Evolutionary conservation across 257 asterid species (phyloP), one percentile per base, ranked within the genome.

Genomic region (Leptodermis oblonga): DNA sequence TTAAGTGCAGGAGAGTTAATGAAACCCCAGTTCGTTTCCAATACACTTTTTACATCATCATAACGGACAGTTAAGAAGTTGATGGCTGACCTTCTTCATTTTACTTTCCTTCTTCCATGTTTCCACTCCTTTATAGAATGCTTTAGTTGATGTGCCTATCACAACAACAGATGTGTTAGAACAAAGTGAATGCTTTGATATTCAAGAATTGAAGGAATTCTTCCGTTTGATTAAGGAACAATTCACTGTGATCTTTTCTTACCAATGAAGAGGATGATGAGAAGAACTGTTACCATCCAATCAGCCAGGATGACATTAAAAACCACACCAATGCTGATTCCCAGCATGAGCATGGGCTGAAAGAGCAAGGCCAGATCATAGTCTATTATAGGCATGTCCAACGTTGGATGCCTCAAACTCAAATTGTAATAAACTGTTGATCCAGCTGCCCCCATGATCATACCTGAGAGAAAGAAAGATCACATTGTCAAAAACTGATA

Each of bases 381-480:
- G 80, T 79, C 83, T 49, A 79, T 79, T 28, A 79, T 31, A 15
- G 83, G 83, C 77, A 79, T 64, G 70, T 79, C 83, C 22, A 79
- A 33, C 5, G 83, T 68, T 62, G 83, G 83, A 53, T 79, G 83
- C 70, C 78, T 79, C 58, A 72, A 41, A 52, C 80, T 72, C 78
- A 79, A 18, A 55, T 79, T 79, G 70, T 74, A 79, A 58, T 79
- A 79, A 23, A 79, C 83, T 41, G 83, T 71, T 72, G 83, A 75
- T 68, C 78, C 80, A 28, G 83, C 83, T 62, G 80, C 83, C 6
- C 83, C 83, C 83, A 79, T 79, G 4, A 79, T 79, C 83, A 79
- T 79, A 56, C 83, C 83, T 79, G 18, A 61, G 39, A 59, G 13
- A 58, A 6, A 58, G 10, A 60, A 33, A 17, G 14, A 20, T 2